Conservation (phyloP, 2,329 filamentous ascomycete genomes). For the Claviceps quebecensis region DNA sequence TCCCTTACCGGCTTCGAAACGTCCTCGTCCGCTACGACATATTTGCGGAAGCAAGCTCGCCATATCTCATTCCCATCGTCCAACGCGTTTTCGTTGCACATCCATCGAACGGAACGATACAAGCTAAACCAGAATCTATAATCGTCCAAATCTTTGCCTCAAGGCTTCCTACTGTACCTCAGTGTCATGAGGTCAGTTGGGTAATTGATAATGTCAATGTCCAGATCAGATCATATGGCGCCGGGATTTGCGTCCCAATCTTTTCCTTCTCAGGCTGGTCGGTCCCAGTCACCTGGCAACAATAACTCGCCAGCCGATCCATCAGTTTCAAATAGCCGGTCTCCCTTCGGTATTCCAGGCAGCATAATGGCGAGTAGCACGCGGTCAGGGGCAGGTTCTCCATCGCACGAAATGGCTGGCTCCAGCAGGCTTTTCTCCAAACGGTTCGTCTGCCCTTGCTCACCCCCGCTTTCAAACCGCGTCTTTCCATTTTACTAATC, state of each 20-base stretch:
- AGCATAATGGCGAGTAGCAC: conserved; percentile 46
- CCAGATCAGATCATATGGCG: conserved; percentile 74
- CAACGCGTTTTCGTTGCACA: neutral
- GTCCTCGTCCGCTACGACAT: neutral
- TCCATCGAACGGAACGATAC: conserved; percentile 1
- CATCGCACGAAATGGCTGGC: conserved; percentile 74
- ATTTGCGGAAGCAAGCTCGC: neutral
- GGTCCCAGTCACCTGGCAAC: conserved; percentile 65
- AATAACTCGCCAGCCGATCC: conserved; percentile 72
- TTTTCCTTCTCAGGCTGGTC: conserved; percentile 45
- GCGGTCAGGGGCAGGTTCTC: conserved; percentile 85
- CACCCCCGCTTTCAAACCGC: neutral
- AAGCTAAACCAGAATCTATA: conserved; percentile 1
- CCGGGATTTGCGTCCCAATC: conserved; percentile 66
- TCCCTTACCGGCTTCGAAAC: neutral
- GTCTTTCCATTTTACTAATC: neutral
- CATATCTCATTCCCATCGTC: neutral
- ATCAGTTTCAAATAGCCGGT: conserved; percentile 48
- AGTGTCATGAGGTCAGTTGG: conserved; percentile 14
- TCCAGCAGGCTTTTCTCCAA: conserved; percentile 75
- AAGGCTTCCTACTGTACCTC: conserved; percentile 1
- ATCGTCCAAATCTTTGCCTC: neutral
- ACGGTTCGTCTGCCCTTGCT: conserved; percentile 47
- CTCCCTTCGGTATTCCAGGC: conserved; percentile 57
- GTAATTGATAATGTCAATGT: conserved; percentile 90